Evolutionary conservation across 106 monocot genomes (phyloP), one percentile per base, ranked within the genome.

Genomic region (Agapanthus africanus): DNA sequence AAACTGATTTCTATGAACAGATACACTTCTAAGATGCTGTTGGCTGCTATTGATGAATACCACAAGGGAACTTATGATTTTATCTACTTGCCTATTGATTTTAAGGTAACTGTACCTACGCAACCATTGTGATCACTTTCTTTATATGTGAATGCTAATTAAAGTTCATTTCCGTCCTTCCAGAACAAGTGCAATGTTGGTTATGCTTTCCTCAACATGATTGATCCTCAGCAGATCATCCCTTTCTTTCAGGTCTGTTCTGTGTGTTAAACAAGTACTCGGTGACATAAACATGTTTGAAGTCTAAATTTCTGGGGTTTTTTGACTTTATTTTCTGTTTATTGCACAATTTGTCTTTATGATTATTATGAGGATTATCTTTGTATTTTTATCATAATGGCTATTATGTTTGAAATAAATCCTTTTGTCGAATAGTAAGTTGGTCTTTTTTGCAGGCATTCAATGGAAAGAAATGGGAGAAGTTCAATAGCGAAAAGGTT

Each of bases 101-200:
- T 95, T 62, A 95, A 95, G 85, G 94, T 88, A 47, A 39, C 1
- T 61, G 3, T 61, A 39, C 0, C 25, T 39, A 23, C 64, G 25
- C 22, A 64, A 64, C 39, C 30, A 2, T 38, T 39, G 26, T 61
- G 59, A 32, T 36, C 26, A 64, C 21, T 4, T 64, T 64, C 64
- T 64, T 7, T 25, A 23, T 33, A 1, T 19, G 33, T 36, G 33
- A 9, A 41, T 21, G 37, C 9, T 40, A 39, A 49, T 40, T 69
- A 69, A 16, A 32, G 52, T 35, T 49, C 25, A 6, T 61, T 72
- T 16, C 66, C 22, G 34, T 28, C 68, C 66, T 7, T 74, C 7
- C 85, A 95, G 95, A 95, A 95, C 75, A 95, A 95, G 57, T 95
- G 95, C 74, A 95, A 95, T 49, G 95, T 95, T 54, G 95, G 95